Base-by-base conservation (phyloP, 139 green algal genomes). In the Tetratostichococcus sp. region DNA sequence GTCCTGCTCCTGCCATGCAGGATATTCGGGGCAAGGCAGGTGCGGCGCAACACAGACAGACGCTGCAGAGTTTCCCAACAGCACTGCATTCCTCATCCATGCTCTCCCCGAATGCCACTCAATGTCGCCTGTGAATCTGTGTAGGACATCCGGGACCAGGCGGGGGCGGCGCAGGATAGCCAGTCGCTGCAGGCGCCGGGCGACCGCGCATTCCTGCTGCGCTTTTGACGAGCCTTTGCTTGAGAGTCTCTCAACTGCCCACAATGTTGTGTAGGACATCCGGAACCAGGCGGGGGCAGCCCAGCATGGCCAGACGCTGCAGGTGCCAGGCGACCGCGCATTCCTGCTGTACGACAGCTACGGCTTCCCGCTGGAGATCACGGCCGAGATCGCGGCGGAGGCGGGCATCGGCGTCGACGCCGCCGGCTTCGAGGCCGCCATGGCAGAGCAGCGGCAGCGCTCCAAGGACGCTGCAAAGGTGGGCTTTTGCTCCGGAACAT, bases 271-370 rank as follows among this genome's bases (percentile, higher is more conserved):
- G 14, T 17, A 62, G 50, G 50, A 26, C 50, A 17, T 62, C 50
- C 22, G 2, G 14, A 17, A 8, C 11, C 50, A 62, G 50, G 50
- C 50, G 50, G 50, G 50, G 11, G 50, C 14, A 8, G 50, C 50
- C 11, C 50, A 62, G 50, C 50, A 62, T 17, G 50, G 50, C 11
- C 50, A 62, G 50, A 8, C 2, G 50, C 50, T 62, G 50, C 14
- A 62, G 50, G 50, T 89, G 59, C 65, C 43, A 19, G 84, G 84
- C 0, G 26, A 33, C 2, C 92, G 97, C 26, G 93, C 92, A 0
- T 99, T 99, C 76, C 67, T 93, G 67, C 89, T 99, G 66, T 99
- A 94, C 88, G 95, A 99, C 86, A 97, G 93, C 14, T 99, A 89
- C 77, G 95, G 95, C 72, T 99, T 98, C 86, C 95, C 95, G 1